Conservation (phyloP, 2,329 filamentous ascomycete species). For the Ceratocystis alfenasii region DNA sequence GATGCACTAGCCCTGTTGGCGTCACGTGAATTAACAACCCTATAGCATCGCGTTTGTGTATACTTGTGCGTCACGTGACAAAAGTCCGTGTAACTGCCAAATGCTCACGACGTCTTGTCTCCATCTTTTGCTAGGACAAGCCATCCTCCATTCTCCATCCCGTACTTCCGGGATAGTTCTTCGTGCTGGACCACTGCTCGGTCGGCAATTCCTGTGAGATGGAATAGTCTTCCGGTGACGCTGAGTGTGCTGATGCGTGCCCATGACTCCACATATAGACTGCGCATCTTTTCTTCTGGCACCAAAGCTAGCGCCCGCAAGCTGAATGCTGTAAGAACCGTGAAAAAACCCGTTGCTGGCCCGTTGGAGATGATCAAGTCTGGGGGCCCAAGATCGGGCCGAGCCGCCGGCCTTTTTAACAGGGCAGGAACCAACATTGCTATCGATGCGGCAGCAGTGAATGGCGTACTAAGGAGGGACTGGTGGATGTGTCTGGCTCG, state of each 20-base stretch:
- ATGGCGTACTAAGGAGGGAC: slow-evolving; percentile 57
- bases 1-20: neutral
- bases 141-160: slow-evolving; percentile 23
- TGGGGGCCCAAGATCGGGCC: slow-evolving; percentile 39
- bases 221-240: slow-evolving; percentile 67
- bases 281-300: slow-evolving; percentile 48
- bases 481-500: slow-evolving; percentile 77
- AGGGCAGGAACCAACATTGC: slow-evolving; percentile 49
- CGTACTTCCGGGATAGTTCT: slow-evolving; percentile 41
- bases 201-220: slow-evolving; percentile 54
- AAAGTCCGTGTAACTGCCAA: neutral
- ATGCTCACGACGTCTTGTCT: neutral
- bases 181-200: slow-evolving; percentile 75
- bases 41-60: neutral
- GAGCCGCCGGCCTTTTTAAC: slow-evolving; percentile 27
- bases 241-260: slow-evolving; percentile 73
- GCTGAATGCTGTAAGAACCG: slow-evolving; percentile 42
- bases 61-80: neutral
- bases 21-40: neutral
- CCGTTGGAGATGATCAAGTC: slow-evolving; percentile 77
- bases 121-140: slow-evolving; percentile 10
- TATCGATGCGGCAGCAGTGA: slow-evolving; percentile 56
- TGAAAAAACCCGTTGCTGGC: slow-evolving; percentile 73
- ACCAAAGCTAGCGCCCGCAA: slow-evolving; percentile 37
- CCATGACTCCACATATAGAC: slow-evolving; percentile 87